These are phyloP conservation scores for Musa itinerans DNA, from an alignment of 176 grass and related monocot genomes.

Conservation along the genomic window DNA sequence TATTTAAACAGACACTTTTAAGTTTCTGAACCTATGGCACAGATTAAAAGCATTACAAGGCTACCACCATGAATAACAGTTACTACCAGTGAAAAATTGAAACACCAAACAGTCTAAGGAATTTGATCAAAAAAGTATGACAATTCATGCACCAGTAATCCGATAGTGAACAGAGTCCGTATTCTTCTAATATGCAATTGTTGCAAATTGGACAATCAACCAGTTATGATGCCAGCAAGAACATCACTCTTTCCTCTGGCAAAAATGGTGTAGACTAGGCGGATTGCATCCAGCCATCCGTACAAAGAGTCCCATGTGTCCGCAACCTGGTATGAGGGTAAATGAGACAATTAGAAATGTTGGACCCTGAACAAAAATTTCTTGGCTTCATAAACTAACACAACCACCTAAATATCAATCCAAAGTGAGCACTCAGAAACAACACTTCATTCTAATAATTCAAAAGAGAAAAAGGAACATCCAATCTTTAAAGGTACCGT, in stretches of 20 bases:
- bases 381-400: neutral
- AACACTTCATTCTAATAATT: neutral
- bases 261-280: conserved; percentile 88
- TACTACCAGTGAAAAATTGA: neutral
- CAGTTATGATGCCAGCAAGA: conserved; percentile 91
- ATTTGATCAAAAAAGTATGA: no score
- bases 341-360: neutral
- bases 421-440: neutral
- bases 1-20: neutral
- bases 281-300: conserved; percentile 81
- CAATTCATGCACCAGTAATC: neutral
- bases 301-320: conserved; percentile 88
- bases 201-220: conserved; percentile 24
- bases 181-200: neutral
- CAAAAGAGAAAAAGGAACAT: neutral
- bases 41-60: neutral
- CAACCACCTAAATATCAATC: neutral
- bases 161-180: neutral
- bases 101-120: neutral
- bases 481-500: no score
- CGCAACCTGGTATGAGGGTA: conserved; percentile 44
- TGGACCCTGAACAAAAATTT: neutral
- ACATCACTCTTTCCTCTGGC: conserved; percentile 83
- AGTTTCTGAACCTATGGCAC: neutral
- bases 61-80: neutral